These are phyloP conservation scores for Verticillium zaregamsianum DNA, from an alignment of 2,329 filamentous ascomycete species.

Conservation along the genomic window DNA sequence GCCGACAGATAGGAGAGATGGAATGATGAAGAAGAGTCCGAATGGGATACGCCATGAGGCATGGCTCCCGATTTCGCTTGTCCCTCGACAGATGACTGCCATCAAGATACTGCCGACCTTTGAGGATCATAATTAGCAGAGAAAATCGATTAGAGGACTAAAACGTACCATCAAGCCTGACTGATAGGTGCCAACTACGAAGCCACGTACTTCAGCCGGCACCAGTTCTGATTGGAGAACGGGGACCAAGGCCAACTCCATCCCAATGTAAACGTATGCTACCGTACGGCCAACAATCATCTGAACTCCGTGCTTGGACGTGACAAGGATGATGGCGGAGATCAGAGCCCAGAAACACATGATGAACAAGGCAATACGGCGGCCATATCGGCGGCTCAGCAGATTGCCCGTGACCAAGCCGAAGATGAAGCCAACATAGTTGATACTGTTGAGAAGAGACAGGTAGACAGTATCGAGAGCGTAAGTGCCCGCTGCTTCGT, in stretches of 20 bases:
- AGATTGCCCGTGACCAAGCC: slow-evolving; percentile 23
- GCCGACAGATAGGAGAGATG: slow-evolving; percentile 17
- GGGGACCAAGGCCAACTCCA: slow-evolving; percentile 32
- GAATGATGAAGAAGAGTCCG: slow-evolving; percentile 27
- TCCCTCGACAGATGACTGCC: slow-evolving; percentile 22
- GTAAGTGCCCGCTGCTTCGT: slow-evolving; percentile 17
- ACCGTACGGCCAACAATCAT: slow-evolving; percentile 29
- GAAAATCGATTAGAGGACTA: neutral
- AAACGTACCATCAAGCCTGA: slow-evolving; percentile 20
- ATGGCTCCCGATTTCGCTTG: slow-evolving; percentile 20
- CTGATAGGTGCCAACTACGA: slow-evolving; percentile 30
- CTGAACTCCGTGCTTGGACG: slow-evolving; percentile 21
- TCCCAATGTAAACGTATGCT: slow-evolving; percentile 33
- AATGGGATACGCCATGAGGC: slow-evolving; percentile 26
- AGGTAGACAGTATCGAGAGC: slow-evolving; percentile 23
- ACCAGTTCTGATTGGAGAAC: slow-evolving; percentile 29
- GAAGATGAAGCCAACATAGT: slow-evolving; percentile 24
- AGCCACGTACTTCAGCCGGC: slow-evolving; percentile 22
- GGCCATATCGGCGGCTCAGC: slow-evolving; percentile 23
- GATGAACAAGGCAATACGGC: slow-evolving; percentile 26
- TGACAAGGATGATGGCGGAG: slow-evolving; percentile 25
- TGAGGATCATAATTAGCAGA: neutral
- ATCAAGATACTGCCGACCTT: slow-evolving; percentile 14
- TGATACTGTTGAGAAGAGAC: slow-evolving; percentile 29
- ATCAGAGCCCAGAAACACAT: slow-evolving; percentile 31